Evolutionary conservation across 2,329 filamentous ascomycete genomes (phyloP), one percentile per base, ranked within the genome.

Genomic region (Cladosporium sphaerospermum): DNA sequence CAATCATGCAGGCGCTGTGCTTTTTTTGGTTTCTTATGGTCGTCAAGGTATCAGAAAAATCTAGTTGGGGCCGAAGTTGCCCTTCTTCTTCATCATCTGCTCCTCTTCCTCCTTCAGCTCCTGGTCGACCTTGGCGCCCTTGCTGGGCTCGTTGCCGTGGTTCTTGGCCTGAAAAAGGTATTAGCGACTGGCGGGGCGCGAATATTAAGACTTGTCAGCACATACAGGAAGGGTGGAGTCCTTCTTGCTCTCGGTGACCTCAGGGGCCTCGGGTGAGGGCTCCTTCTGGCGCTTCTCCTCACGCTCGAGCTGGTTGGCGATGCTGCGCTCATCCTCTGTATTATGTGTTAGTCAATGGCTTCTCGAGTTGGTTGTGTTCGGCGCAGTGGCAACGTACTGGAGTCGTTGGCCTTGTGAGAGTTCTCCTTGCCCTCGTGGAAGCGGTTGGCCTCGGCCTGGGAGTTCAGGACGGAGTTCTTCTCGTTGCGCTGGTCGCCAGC

Each of bases 101-200:
- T 86, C 80, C 55, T 90, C 86, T 62, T 89, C 86, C 4, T 80
- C 79, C 64, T 79, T 74, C 44, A 90, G 60, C 69, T 86, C 67
- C 54, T 86, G 80, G 67, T 90, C 86, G 54, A 89, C 78, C 75
- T 86, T 80, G 19, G 86, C 86, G 14, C 86, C 86, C 64, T 75
- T 81, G 16, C 82, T 86, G 2, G 86, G 86, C 71, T 89, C 78
- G 66, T 89, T 89, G 56, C 85, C 85, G 65, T 90, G 85, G 58
- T 76, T 65, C 60, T 72, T 79, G 52, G 85, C 86, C 48, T 51
- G 10, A 10, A n/a, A 39, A 7, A 4, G 9, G 18, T 51, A 31
- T 51, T 39, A 51, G 48, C 28, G 11, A 31, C 43, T 39, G 43
- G 48, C 28, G 11, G 5, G 81, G 71, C 39, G 11, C n/a, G 16